Conservation (phyloP, 495 filamentous ascomycete genomes). For the Venustampulla echinocandica region DNA sequence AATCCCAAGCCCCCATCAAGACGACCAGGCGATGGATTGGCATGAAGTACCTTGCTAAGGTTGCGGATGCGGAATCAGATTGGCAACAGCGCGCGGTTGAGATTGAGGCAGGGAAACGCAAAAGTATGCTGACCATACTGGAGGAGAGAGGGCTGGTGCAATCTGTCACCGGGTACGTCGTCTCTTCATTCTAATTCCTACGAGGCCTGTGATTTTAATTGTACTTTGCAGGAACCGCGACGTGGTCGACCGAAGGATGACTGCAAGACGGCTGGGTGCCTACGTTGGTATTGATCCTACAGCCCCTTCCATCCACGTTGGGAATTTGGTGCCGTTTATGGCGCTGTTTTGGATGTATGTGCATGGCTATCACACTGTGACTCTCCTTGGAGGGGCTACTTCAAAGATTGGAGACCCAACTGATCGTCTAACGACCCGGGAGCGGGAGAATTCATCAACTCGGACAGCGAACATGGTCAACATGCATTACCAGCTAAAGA, state of each 20-base stretch:
- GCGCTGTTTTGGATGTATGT: constrained; percentile 88
- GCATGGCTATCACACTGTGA: constrained; percentile 65
- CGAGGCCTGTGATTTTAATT: not conserved
- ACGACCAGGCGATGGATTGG: constrained; percentile 35
- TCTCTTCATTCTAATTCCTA: not conserved
- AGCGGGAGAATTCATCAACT: constrained; percentile 41
- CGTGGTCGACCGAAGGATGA: constrained; percentile 62
- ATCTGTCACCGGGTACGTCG: constrained; percentile 71
- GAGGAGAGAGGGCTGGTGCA: constrained; percentile 77
- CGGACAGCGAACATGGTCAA: constrained; percentile 61
- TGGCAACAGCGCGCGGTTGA: constrained; percentile 49
- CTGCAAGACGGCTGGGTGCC: constrained; percentile 57
- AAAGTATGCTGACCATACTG: constrained; percentile 58
- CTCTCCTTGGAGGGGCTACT: constrained; percentile 78
- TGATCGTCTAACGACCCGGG: constrained; percentile 59
- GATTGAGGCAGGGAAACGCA: constrained; percentile 51
- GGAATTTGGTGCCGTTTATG: constrained; percentile 92
- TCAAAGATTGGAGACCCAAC: constrained; percentile 83
- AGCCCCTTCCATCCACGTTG: constrained; percentile 81
- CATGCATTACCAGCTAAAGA: constrained; percentile 74
- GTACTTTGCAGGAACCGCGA: constrained; percentile 49
- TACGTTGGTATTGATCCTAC: constrained; percentile 94
- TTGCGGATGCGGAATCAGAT: constrained; percentile 41
- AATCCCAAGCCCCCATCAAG: constrained; percentile 2
- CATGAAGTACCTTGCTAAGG: constrained; percentile 39